Evolutionary conservation across 805 yeast species (phyloP).

Genomic region (Maudiozyma bulderi): DNA sequence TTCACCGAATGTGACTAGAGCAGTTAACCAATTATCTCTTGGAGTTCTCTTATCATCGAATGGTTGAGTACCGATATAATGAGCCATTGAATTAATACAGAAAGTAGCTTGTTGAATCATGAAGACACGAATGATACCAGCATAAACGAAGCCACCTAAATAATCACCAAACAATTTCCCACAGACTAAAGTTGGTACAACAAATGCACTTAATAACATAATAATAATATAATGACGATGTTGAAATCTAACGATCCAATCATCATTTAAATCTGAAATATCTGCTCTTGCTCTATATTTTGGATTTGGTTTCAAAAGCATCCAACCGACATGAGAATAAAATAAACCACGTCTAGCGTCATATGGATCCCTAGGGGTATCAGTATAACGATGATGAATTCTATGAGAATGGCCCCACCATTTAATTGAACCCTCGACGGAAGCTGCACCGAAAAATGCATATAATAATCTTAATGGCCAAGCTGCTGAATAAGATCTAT

Average conservation of each 20-base stretch:
- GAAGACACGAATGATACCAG: constrained; percentile 60
- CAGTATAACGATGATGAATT: constrained; percentile 80
- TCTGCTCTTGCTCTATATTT: constrained; percentile 74
- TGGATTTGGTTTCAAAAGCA: constrained; percentile 72
- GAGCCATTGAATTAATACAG: constrained; percentile 79
- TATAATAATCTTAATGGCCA: constrained; percentile 52
- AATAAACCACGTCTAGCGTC: constrained; percentile 79
- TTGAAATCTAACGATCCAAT: constrained; percentile 72
- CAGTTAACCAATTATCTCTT: constrained; percentile 72
- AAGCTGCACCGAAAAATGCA: constrained; percentile 75
- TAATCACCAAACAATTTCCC: constrained; percentile 51
- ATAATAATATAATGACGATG: constrained; percentile 64
- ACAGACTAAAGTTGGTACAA: constrained; percentile 52
- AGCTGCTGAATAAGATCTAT: constrained; percentile 58
- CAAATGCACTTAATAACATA: constrained; percentile 52
- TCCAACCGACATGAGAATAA: constrained; percentile 83
- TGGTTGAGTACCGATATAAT: constrained; percentile 80
- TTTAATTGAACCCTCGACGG: constrained; percentile 76
- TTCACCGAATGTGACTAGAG: constrained; percentile 78
- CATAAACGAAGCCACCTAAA: constrained; percentile 67
- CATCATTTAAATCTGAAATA: constrained; percentile 66
- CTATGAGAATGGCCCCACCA: constrained; percentile 88
- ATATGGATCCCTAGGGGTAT: constrained; percentile 74
- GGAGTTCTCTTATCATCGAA: constrained; percentile 84
- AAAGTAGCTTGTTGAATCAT: constrained; percentile 77